Conservation (phyloP, 108 stramenopile genomes). For the Schizochytrium sp. region DNA sequence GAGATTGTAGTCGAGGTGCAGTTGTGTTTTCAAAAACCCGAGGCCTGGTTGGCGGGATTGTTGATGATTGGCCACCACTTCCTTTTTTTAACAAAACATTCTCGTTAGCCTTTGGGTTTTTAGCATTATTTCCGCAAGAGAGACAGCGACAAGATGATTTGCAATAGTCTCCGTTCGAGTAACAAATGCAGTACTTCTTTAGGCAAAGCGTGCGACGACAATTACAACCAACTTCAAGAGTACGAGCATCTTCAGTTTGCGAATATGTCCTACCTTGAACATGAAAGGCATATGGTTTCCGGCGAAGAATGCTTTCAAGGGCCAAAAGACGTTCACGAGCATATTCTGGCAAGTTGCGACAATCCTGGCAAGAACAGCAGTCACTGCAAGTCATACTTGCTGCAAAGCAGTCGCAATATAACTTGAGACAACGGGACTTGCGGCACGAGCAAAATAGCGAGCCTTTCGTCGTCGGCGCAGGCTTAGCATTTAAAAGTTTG, state of each 20-base stretch:
- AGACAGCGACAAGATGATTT: constrained; percentile 53
- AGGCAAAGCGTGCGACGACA: constrained; percentile 92
- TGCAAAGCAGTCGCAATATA: constrained; percentile 72
- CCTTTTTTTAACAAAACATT: constrained; percentile 7
- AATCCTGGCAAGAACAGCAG: neutral
- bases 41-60: no score
- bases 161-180: constrained; percentile 85
- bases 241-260: neutral
- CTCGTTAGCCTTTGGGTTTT: neutral
- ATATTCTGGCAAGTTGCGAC: neutral
- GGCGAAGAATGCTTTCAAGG: neutral
- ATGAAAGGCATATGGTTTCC: constrained; percentile 20
- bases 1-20: no score
- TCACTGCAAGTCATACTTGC: constrained; percentile 38
- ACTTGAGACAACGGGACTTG: constrained; percentile 35
- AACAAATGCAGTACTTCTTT: constrained; percentile 97
- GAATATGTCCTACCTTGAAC: constrained; percentile 21
- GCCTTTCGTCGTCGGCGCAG: neutral
- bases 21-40: no score
- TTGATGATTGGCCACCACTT: neutral
- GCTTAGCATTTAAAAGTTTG: neutral
- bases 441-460: constrained; percentile 17
- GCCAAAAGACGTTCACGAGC: neutral
- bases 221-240: constrained; percentile 91
- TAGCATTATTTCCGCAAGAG: neutral